Percentiles rank a stretch among this genome's conserved stretches.
Conservation (phyloP, 2,329 filamentous ascomycete species). For the Sporothrix phasma region DNA sequence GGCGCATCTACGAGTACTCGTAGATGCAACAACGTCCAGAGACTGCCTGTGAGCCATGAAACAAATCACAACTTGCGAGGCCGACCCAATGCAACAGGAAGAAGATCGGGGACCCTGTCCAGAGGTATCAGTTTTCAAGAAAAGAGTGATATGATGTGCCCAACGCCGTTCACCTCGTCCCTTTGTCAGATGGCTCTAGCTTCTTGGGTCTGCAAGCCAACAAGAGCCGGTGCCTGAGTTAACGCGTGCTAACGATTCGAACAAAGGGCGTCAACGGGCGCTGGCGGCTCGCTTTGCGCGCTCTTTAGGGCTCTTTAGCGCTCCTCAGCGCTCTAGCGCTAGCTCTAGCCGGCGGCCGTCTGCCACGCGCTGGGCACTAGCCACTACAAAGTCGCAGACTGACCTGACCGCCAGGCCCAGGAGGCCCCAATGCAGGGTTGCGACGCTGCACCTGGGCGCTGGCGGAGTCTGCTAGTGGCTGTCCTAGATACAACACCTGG, state of each 20-base stretch:
- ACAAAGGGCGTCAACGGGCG: neutral
- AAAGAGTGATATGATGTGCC: neutral
- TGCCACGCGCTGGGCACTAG: too few species aligned
- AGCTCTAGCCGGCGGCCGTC: too few species aligned
- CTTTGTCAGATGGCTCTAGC: too few species aligned
- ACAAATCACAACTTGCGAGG: neutral
- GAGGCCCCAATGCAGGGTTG: too few species aligned
- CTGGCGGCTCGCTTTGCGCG: neutral
- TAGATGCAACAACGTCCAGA: too few species aligned
- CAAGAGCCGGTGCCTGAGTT: constrained; percentile 3
- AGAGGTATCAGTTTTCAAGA: neutral
- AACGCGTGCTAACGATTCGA: too few species aligned
- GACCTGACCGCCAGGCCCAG: neutral
- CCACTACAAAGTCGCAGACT: too few species aligned
- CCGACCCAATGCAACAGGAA: neutral
- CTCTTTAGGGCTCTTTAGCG: neutral
- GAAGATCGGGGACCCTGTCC: neutral
- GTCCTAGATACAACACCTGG: neutral
- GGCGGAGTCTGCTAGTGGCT: too few species aligned
- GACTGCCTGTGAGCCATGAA: neutral
- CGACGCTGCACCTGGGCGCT: too few species aligned
- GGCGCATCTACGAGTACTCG: too few species aligned
- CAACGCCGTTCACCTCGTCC: neutral
- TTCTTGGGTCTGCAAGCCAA: neutral
- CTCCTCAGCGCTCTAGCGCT: too few species aligned